phyloP scores from a whole-genome alignment of 495 filamentous ascomycete genomes.

The Entonaema liquescens region DNA sequence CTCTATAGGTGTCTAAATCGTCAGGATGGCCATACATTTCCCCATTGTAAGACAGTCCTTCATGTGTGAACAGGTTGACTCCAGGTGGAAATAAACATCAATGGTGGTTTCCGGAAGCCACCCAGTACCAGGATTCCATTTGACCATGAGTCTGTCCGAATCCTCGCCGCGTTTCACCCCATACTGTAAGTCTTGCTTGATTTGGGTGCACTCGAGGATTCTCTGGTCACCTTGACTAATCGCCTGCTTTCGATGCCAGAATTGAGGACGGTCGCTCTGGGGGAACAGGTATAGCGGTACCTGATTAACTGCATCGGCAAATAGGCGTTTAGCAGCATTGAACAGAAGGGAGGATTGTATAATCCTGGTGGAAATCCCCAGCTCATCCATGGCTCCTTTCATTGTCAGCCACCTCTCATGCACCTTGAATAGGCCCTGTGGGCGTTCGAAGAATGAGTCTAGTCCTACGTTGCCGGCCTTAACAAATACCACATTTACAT shows the following conservation, averaged over 20 bases:
- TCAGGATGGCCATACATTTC: background rate
- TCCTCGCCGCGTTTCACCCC: background rate
- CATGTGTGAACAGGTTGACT: background rate
- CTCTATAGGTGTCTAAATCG: background rate
- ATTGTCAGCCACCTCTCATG: constrained; percentile 35
- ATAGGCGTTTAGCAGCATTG: constrained; percentile 2
- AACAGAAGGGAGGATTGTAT: constrained; percentile 4
- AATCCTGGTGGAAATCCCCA: background rate
- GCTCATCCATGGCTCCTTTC: constrained; percentile 6
- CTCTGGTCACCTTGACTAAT: constrained; percentile 8
- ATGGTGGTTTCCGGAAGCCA: background rate
- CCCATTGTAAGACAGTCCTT: background rate
- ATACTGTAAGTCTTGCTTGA: background rate
- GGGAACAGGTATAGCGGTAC: background rate
- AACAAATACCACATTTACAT: background rate
- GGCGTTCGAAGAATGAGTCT: background rate
- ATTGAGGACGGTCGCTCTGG: background rate
- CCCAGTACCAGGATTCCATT: background rate
- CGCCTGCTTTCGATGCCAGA: background rate
- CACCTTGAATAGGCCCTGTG: constrained; percentile 7
- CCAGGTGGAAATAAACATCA: background rate
- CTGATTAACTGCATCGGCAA: constrained; percentile 11
- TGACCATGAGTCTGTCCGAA: background rate
- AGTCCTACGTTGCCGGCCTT: background rate
- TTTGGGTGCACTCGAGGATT: background rate